Percentiles rank a stretch among this genome's conserved stretches.
Conservation (phyloP, 768 basidiomycete genomes). For the Leccinum barrowsii region DNA sequence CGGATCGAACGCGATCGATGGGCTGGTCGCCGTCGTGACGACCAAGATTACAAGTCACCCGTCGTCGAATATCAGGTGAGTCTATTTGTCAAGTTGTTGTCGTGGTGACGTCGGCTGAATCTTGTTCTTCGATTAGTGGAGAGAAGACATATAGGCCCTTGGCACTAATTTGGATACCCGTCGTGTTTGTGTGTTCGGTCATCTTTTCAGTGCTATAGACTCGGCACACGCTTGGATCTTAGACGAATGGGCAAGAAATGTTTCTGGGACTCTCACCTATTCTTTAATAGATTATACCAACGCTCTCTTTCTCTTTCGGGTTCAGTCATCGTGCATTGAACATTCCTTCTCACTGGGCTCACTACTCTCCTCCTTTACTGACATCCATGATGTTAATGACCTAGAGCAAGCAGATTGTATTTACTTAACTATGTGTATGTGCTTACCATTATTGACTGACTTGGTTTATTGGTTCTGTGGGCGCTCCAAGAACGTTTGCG, state of each 20-base stretch:
- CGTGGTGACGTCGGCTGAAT: background rate
- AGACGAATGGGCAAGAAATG: background rate
- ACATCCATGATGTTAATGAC: background rate
- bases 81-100: background rate
- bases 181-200: constrained; percentile 12
- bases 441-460: background rate
- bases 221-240: background rate
- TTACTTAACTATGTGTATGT: background rate
- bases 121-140: background rate
- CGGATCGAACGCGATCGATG: constrained; percentile 69
- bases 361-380: background rate
- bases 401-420: background rate
- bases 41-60: constrained; percentile 57
- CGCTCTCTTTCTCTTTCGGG: background rate
- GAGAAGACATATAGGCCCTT: constrained; percentile 12
- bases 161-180: constrained; percentile 8
- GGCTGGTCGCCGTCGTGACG: constrained; percentile 74
- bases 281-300: background rate
- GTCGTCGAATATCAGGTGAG: constrained; percentile 22
- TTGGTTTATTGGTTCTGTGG: background rate
- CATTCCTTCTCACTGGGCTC: background rate
- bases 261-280: background rate
- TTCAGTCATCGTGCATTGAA: background rate
- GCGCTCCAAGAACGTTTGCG: background rate
- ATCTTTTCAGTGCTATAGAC: constrained; percentile 14